Percentiles rank a stretch among this genome's conserved stretches.
phyloP scores from a whole-genome alignment of 257 asterid species.

The Craterostigma plantagineum region DNA sequence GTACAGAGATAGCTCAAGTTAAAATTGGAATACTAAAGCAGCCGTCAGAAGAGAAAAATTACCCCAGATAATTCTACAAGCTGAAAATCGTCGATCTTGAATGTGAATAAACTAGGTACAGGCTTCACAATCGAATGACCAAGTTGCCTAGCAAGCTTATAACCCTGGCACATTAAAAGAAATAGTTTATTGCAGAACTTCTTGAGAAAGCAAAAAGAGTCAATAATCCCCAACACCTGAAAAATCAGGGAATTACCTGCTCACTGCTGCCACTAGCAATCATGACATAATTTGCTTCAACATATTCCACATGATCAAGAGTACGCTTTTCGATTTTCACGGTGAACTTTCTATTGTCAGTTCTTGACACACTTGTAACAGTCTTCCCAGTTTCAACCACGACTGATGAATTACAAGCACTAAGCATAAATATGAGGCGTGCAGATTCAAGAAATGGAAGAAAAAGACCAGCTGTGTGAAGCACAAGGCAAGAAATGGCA shows the following conservation, averaged over 20 bases:
- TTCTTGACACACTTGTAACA: slow-evolving; percentile 51
- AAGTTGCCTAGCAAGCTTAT: slow-evolving; percentile 60
- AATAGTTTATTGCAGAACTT: slow-evolving; percentile 8
- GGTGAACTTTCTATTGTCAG: slow-evolving; percentile 34
- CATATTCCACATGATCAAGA: slow-evolving; percentile 29
- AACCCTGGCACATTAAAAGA: slow-evolving; percentile 37
- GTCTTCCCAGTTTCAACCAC: slow-evolving; percentile 60
- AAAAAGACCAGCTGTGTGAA: too few relatives aligned
- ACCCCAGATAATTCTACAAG: slow-evolving; percentile 85
- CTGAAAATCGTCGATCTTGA: slow-evolving; percentile 68
- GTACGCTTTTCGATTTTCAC: slow-evolving; percentile 65
- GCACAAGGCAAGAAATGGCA: too few relatives aligned
- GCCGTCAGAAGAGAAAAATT: slow-evolving; percentile 10
- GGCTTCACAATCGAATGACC: slow-evolving; percentile 84
- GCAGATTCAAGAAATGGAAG: too few relatives aligned
- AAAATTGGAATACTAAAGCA: too few relatives aligned
- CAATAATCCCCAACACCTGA: too few relatives aligned
- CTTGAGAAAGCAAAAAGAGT: too few relatives aligned
- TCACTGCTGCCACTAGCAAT: slow-evolving; percentile 86
- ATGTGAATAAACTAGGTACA: slow-evolving; percentile 92
- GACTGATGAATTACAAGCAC: slow-evolving; percentile 36
- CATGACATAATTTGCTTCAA: slow-evolving; percentile 59
- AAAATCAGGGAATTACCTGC: too few relatives aligned
- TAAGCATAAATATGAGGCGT: too few relatives aligned
- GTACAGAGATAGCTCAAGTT: too few relatives aligned